Conservation (phyloP, 2,329 filamentous ascomycete genomes). For the Xylariaceae sp. region DNA sequence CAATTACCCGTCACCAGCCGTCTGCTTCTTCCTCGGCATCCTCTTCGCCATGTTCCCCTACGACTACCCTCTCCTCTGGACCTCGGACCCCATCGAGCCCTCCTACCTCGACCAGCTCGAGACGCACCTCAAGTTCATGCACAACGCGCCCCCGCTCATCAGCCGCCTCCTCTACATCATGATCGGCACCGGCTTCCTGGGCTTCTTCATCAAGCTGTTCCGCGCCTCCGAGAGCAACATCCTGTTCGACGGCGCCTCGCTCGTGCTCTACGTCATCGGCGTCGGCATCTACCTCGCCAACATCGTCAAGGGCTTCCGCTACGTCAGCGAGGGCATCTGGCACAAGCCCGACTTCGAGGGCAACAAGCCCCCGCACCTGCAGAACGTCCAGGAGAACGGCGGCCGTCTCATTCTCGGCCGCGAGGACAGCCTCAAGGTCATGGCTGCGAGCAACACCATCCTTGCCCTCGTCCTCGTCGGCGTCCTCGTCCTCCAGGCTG, state of each 20-base stretch:
- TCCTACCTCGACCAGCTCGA: conserved; percentile 82
- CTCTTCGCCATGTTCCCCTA: conserved; percentile 96
- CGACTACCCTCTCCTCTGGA: conserved; percentile 87
- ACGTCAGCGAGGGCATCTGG: conserved; percentile 71
- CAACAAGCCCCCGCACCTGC: conserved; percentile 19
- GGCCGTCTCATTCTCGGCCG: conserved; percentile 66
- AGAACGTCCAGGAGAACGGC: conserved; percentile 37
- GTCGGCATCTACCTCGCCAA: conserved; percentile 93
- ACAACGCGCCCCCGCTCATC: conserved; percentile 88
- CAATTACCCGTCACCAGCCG: conserved; percentile 49
- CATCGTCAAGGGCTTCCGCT: conserved; percentile 88
- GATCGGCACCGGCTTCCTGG: conserved; percentile 79
- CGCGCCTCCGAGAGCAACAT: conserved; percentile 89
- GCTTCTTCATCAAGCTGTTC: conserved; percentile 94
- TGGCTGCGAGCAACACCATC: conserved; percentile 94
- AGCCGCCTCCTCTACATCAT: conserved; percentile 91
- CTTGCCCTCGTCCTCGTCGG: conserved; percentile 87
- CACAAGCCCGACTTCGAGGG: conserved; percentile 31
- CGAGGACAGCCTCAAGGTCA: conserved; percentile 85
- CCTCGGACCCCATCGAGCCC: conserved; percentile 58
- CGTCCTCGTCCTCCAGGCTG: conserved; percentile 87
- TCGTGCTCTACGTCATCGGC: conserved; percentile 79
- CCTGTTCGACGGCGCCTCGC: conserved; percentile 82
- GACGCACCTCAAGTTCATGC: conserved; percentile 83
- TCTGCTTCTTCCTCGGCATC: conserved; percentile 96